Base-by-base conservation (phyloP, 257 asterid genomes). In the Marsdenia floribunda region DNA sequence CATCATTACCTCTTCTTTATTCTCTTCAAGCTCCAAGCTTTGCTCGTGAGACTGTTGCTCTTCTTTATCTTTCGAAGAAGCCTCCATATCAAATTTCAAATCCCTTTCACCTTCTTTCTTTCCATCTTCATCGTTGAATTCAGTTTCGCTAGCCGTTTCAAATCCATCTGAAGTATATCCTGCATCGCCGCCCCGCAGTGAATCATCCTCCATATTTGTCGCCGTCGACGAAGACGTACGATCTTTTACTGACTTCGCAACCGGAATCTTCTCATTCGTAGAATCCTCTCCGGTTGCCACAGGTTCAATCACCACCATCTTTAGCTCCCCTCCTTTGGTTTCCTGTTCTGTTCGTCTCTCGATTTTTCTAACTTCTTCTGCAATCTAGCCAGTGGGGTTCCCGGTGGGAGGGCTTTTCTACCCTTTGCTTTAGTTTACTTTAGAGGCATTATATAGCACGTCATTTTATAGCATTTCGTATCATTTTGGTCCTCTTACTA, bases 131-230 rank as follows among this genome's bases (percentile, higher is more conserved):
- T 85, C 88, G 75, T 89, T 83, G 40, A 90, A 81, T 80, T 89
- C 98, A n/a, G 93, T 79, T 12, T 94, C 98, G 71, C 97, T 92
- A 75, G 98, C 98, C n/a, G 98, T 92, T 77, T 92, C 97, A 70
- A 86, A 94, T 50, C 96, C 97, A 75, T 94, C 98, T 70, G 97
- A 88, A 22, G 61, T 69, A 81, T 87, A 79, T 13, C 90, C 93
- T 33, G 85, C 74, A 46, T 58, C 22, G 46, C 37, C 29, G 19
- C 42, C 47, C 53, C 75, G 76, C 55, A 53, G 76, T 38, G 70
- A 47, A 16, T 55, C 75, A 4, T 49, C 74, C n/a, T 59, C 70
- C n/a, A 19, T 19, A 18, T 26, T 24, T 49, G 70, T 54, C 26
- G 77, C 73, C 22, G 79, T 33, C 13, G 86, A 44, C 13, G 81